Conservation (phyloP, 164 flowering plant genomes). For the Berberis vulgaris region DNA sequence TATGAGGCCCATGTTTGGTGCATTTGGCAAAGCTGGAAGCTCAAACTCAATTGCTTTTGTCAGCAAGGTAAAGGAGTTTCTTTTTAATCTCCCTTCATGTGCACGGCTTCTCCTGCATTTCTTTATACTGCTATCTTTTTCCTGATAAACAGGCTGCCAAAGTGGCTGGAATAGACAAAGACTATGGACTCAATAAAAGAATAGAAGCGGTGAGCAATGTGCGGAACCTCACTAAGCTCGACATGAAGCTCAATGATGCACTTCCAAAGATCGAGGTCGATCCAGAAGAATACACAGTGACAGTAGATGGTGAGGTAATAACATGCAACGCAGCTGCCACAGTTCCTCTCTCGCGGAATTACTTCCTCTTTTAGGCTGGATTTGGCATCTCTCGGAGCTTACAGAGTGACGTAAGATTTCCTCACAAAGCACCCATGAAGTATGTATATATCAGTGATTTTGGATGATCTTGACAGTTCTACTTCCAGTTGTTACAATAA, state of each 20-base stretch:
- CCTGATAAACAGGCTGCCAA: conserved; percentile 50
- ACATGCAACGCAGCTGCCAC: conserved; percentile 59
- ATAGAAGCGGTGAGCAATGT: conserved; percentile 75
- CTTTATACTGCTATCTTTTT: conserved; percentile 3
- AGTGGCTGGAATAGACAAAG: conserved; percentile 36
- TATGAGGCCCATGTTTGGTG: conserved; percentile 98
- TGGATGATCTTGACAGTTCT: too few relatives aligned
- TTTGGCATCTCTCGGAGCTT: not conserved
- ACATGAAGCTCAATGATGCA: conserved; percentile 89
- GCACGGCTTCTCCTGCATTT: not conserved
- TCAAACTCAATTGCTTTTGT: conserved; percentile 82
- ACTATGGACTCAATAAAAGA: conserved; percentile 69
- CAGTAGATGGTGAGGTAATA: conserved; percentile 65
- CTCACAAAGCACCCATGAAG: not conserved
- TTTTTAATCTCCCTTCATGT: conserved; percentile 4
- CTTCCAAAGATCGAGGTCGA: conserved; percentile 76
- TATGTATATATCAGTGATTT: too few relatives aligned
- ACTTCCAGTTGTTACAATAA: too few relatives aligned
- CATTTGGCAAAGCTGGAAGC: conserved; percentile 89
- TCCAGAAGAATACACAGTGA: conserved; percentile 78
- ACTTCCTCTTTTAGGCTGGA: conserved; percentile 60
- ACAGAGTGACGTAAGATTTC: not conserved
- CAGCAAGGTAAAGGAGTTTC: conserved; percentile 57
- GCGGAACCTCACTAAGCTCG: conserved; percentile 65
- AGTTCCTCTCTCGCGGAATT: conserved; percentile 79